Evolutionary conservation across 164 flowering plant genomes (phyloP).

Genomic region (Euptelea pleiosperma): DNA sequence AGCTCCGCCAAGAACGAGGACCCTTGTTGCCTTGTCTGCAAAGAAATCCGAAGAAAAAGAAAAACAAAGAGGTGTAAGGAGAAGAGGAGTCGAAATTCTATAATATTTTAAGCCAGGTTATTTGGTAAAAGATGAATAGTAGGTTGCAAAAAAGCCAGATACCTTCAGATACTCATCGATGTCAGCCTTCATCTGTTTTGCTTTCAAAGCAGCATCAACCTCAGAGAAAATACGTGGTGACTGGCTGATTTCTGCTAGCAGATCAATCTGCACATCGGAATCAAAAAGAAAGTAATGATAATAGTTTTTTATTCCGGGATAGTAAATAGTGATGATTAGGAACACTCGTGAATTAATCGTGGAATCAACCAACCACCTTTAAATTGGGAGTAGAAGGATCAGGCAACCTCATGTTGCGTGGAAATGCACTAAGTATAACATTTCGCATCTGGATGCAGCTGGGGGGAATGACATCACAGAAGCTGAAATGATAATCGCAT

Average conservation of each 20-base stretch:
- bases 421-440: slow-evolving; percentile 96
- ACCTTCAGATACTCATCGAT: slow-evolving; percentile 96
- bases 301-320: no score
- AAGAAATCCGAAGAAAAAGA: slow-evolving; percentile 3
- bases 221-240: slow-evolving; percentile 85
- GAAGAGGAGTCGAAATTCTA: no score
- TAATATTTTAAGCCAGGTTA: neutral
- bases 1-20: slow-evolving; percentile 66
- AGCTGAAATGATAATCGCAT: slow-evolving; percentile 95
- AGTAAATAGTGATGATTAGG: no score
- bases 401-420: slow-evolving; percentile 96
- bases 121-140: neutral
- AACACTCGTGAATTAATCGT: no score
- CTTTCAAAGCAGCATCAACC: slow-evolving; percentile 86
- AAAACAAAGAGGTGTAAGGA: no score
- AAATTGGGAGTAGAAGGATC: slow-evolving; percentile 97
- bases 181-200: slow-evolving; percentile 82
- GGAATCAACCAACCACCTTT: slow-evolving; percentile 50
- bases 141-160: neutral
- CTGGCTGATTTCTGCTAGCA: slow-evolving; percentile 79
- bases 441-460: slow-evolving; percentile 99
- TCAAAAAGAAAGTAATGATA: neutral
- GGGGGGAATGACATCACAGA: slow-evolving; percentile 96
- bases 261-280: slow-evolving; percentile 64
- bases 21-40: slow-evolving; percentile 75